A percentile compares a stretch with the other conserved stretches of the same genome.
These are phyloP conservation scores for Hansfordia pulvinata DNA, from an alignment of 2,329 filamentous ascomycete species.

Conservation along the genomic window DNA sequence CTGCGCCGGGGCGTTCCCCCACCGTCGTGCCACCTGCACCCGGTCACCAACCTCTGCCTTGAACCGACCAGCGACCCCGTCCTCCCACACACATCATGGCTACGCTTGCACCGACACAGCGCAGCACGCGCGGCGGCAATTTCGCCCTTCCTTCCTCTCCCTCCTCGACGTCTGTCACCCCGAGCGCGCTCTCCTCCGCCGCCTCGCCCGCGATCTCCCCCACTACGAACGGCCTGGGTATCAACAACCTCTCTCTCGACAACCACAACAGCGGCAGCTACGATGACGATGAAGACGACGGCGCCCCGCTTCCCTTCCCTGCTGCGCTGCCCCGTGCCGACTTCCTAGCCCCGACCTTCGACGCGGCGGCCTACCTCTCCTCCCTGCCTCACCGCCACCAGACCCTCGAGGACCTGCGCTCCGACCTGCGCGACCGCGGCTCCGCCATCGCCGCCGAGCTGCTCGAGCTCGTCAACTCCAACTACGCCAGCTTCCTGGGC, in stretches of 20 bases:
- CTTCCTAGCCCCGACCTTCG: conserved; percentile 68
- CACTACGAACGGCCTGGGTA: conserved; percentile 9
- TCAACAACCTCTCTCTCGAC: conserved; percentile 18
- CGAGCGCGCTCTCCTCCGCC: conserved; percentile 5
- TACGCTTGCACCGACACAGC: no score
- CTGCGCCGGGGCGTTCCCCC: no score
- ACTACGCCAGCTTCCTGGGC: conserved; percentile 83
- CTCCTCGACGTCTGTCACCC: conserved; percentile 6
- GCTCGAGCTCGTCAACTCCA: conserved; percentile 85
- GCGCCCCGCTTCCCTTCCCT: conserved; percentile 74
- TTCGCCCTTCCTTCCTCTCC: no score
- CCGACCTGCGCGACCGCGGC: conserved; percentile 71
- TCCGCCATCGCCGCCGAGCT: conserved; percentile 73
- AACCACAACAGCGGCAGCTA: conserved; percentile 11
- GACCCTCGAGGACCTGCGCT: conserved; percentile 83
- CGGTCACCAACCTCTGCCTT: no score
- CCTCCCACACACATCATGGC: no score
- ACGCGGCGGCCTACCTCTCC: conserved; percentile 67
- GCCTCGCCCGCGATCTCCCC: conserved; percentile 17
- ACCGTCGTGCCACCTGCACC: no score
- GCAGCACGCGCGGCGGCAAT: no score
- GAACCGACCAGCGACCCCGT: no score
- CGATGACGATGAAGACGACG: conserved; percentile 31
- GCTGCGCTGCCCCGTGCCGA: conserved; percentile 68
- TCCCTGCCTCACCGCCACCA: conserved; percentile 80